Base-by-base conservation (phyloP, 2,329 filamentous ascomycete species). In the Chlorencoelia australis region DNA sequence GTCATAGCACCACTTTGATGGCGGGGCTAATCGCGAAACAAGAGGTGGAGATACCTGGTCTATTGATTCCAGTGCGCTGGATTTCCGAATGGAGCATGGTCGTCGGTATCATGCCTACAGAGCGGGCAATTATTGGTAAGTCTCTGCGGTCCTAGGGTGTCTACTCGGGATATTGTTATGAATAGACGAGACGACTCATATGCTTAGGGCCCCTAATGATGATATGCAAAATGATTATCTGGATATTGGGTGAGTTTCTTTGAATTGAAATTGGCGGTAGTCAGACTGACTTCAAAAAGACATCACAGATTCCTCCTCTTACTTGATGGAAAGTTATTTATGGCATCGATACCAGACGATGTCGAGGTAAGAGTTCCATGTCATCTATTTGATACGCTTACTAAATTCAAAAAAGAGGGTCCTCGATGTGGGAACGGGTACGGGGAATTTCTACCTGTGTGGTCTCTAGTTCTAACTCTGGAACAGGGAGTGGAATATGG, bases 51-150 rank as follows among this genome's bases (percentile, higher is more conserved):
- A 51, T 36, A 50, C 47, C 4, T 42, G 39, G 25, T 64, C 60
- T 11, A 47, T 68, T 30, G 58, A 49, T 21, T 53, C 51, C 7
- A 46, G 40, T 28, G 49, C 54, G 17, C 53, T 45, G 13, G 37
- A 44, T 11, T 55, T 53, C 38, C 50, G 44, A 5, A 36, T 50
- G 11, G 67, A 69, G 40, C 67, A 69, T 39, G 67, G 68, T 3
- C 57, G 68, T 2, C 57, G 66, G 2, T 71, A 71, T 37, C 68
- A 71, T 37, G 57, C 55, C 3, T 63, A 56, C 44, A 60, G 63
- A 32, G 61, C 67, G 21, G 68, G 66, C 1, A 49, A 59, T 7
- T 54, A 55, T 30, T 54, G 50, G 49, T 51, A 27, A 34, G 40
- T 40, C 5, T 7, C 15, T 18, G 10, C 10, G 24, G 16, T 15